Percentiles rank a stretch among this genome's conserved stretches.
Conservation (phyloP, 768 basidiomycete species). For the Russula ochroleuca region DNA sequence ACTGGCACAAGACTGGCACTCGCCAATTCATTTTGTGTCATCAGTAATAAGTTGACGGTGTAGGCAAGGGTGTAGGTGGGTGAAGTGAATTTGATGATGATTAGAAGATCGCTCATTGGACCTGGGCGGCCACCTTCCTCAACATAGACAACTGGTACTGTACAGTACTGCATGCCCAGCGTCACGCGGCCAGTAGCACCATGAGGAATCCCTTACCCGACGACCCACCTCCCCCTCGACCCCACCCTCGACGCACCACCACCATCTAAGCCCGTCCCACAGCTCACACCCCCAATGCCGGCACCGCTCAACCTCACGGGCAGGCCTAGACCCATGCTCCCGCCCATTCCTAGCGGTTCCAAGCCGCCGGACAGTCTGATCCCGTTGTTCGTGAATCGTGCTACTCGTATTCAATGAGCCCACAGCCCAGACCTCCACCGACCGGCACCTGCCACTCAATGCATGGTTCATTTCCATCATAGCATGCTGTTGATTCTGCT, state of each 20-base stretch:
- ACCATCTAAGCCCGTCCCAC: background rate
- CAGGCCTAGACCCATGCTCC: background rate
- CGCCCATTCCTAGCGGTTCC: conserved; percentile 1
- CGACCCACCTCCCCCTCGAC: conserved; percentile 14
- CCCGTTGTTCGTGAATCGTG: background rate
- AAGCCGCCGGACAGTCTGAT: background rate
- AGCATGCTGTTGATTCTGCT: conserved; percentile 2
- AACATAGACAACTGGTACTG: conserved; percentile 19
- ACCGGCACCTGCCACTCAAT: conserved; percentile 9
- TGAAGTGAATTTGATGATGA: background rate
- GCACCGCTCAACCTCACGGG: conserved; percentile 1
- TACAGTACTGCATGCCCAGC: conserved; percentile 21
- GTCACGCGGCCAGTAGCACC: conserved; percentile 15
- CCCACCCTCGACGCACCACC: background rate
- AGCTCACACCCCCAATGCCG: conserved; percentile 6
- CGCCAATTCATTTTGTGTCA: no score
- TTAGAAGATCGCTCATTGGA: background rate
- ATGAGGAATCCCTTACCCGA: background rate
- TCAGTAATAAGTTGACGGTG: conserved; percentile 2
- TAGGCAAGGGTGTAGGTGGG: background rate
- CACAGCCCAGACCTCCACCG: background rate
- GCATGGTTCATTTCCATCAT: conserved; percentile 16
- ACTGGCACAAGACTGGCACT: no score
- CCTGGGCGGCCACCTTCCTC: conserved; percentile 22
- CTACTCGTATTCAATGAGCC: conserved; percentile 12